Evolutionary conservation across 2,329 filamentous ascomycete genomes (phyloP).

Genomic region (Aureobasidium melanogenum): DNA sequence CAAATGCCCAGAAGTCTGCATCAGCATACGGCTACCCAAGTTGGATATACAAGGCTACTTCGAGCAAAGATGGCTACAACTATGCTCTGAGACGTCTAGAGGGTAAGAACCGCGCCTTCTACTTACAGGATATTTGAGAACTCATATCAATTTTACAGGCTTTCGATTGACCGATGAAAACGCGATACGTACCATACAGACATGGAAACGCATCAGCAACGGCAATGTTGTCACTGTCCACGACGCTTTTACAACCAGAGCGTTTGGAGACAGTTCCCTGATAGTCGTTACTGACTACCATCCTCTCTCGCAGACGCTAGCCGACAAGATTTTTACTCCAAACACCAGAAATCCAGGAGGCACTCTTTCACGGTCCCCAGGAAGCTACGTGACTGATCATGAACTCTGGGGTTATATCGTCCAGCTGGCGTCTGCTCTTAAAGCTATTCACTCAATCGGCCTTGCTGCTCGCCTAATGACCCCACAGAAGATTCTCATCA

Average conservation of each 20-base stretch:
- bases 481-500: slow-evolving; percentile 79
- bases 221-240: slow-evolving; percentile 77
- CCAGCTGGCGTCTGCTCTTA: slow-evolving; percentile 81
- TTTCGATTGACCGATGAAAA: slow-evolving; percentile 84
- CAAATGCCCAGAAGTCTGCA: slow-evolving; percentile 66
- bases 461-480: slow-evolving; percentile 82
- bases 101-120: slow-evolving; percentile 36
- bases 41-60: slow-evolving; percentile 93
- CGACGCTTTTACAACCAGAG: slow-evolving; percentile 86
- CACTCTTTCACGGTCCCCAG: slow-evolving; percentile 1
- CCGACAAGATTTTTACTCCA: slow-evolving; percentile 63
- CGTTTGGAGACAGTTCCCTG: slow-evolving; percentile 89
- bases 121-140: neutral
- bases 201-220: slow-evolving; percentile 80
- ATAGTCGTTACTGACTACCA: slow-evolving; percentile 93
- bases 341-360: slow-evolving; percentile 18
- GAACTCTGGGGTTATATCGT: slow-evolving; percentile 86
- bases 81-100: slow-evolving; percentile 83
- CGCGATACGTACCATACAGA: slow-evolving; percentile 74
- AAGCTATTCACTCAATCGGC: slow-evolving; percentile 70
- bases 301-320: slow-evolving; percentile 79
- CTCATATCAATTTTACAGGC: slow-evolving; percentile 36
- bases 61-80: slow-evolving; percentile 77
- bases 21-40: slow-evolving; percentile 78
- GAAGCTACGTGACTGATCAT: slow-evolving; percentile 54